Base-by-base conservation (phyloP, 1,284 basidiomycete genomes). In the Phylloboletellus chloephorus region DNA sequence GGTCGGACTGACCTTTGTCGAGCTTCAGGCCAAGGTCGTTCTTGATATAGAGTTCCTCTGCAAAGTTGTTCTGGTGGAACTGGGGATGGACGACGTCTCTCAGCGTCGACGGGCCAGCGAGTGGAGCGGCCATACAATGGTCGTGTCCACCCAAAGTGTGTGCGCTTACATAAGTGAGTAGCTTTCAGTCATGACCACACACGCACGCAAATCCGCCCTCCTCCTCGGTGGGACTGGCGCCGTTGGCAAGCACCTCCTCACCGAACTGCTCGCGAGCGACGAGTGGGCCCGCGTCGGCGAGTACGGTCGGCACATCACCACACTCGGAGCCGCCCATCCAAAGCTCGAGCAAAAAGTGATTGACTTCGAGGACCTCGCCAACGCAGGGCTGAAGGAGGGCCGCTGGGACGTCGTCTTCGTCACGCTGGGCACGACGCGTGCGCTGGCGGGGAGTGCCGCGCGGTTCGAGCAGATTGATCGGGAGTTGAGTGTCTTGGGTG, bases 61-160 rank as follows among this genome's bases (percentile, higher is more conserved):
- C 71, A 48, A 97, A 86, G 60, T 88, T 91, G 56, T 91, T 87
- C 61, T 98, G 94, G 61, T 94, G 88, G 57, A 96, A 95, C 58
- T 95, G 90, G 5, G 90, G 89, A 49, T 82, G 69, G 34, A 95
- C 73, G 48, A 90, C 73, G 65, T 94, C 90, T 56, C 72, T 73
- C 48, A 88, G 69, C 20, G 71, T 54, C 37, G 81, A 82, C 12
- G 82, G 80, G 8, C 73, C 78, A 42, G 73, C 70, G 44, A 87
- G 73, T 36, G 79, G 74, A 57, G 74, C 75, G 37, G 69, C 56
- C 51, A 71, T 67, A 7, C 6, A 26, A 19, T 4, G n/a, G 67
- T 41, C 12, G 44, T 24, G n/a, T 45, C 26, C n/a, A 21, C 24
- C n/a, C 5, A 31, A 23, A 37, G 11, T 12, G 13, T 12, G 13